Base-by-base conservation (phyloP, 2,329 filamentous ascomycete species). In the Keithomyces neogunnii region DNA sequence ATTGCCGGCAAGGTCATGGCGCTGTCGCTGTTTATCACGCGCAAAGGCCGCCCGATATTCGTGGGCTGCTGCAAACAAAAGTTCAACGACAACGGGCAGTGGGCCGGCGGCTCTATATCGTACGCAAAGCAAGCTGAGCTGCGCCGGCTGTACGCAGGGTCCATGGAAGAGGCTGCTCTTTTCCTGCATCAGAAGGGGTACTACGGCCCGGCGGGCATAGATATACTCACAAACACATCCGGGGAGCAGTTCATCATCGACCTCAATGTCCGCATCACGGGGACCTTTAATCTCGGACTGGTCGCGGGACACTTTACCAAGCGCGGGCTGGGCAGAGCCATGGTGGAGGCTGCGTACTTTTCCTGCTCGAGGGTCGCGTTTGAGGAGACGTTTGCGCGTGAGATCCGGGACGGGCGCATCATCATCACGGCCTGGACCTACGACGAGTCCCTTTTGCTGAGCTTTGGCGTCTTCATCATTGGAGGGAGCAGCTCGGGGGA, bases 401-500 rank as follows among this genome's bases (percentile, higher is more conserved):
- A 40, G 31, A 19, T 51, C 5, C 50, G 40, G 19, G 45, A 51
- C 13, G 50, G 45, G 8, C 45, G 50, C 19, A 47, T 51, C 8
- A 46, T 51, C 31, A 51, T 51, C 42, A 48, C 45, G 5, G 45
- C 13, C n/a, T 51, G 50, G 50, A 48, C 46, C 13, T 40, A 51
- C 38, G 50, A 51, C 31, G 50, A 48, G 38, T 32, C 28, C 29
- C 32, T 48, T 8, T n/a, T 5, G 30, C 38, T 48, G 45, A 48
- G 50, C 29, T 45, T 43, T 45, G 50, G 50, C 10, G 50, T 29
- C 36, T 35, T 51, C 33, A 44, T 45, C 10, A 45, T 51, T 29
- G 50, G 50, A 30, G 50, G 50, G 36, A 45, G 39, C 42, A 44
- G 10, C 42, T 10, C 13, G 19, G 42, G 40, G 42, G 42, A 44